Conservation (phyloP, 2,329 filamentous ascomycete species). For the Hypoxylon sp. region DNA sequence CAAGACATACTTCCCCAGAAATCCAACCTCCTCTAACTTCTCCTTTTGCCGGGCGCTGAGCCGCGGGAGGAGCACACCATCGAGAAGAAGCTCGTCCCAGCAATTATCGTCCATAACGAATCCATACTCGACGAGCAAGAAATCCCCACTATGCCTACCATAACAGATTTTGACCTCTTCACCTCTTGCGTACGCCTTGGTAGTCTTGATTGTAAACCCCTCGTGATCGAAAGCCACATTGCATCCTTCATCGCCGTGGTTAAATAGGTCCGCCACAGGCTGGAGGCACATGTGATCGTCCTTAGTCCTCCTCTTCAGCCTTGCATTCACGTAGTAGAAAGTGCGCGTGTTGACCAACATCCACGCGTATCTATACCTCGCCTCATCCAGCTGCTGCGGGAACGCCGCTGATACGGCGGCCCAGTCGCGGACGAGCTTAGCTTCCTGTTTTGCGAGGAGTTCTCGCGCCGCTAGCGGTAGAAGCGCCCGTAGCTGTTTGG, state of each 20-base stretch:
- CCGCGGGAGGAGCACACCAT: conserved; percentile 61
- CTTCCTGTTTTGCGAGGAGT: conserved; percentile 67
- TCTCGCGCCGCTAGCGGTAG: conserved; percentile 60
- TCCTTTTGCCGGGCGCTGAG: conserved; percentile 54
- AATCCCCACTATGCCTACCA: conserved; percentile 78
- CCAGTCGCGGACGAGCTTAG: conserved; percentile 67
- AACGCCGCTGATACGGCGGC: conserved; percentile 57
- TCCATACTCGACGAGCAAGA: conserved; percentile 76
- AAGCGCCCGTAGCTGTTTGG: conserved; percentile 58
- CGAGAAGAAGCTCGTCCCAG: conserved; percentile 66
- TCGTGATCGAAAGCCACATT: conserved; percentile 63
- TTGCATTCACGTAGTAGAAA: conserved; percentile 68
- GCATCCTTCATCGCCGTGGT: conserved; percentile 65
- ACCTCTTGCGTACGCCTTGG: conserved; percentile 63
- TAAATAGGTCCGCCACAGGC: conserved; percentile 81
- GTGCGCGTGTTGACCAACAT: conserved; percentile 72
- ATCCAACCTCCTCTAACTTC: conserved; percentile 61
- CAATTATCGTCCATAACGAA: conserved; percentile 62
- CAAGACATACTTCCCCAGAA: conserved; percentile 65
- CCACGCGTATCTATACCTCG: conserved; percentile 67
- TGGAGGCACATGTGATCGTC: conserved; percentile 76
- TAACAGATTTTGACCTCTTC: conserved; percentile 79
- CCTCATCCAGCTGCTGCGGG: conserved; percentile 52
- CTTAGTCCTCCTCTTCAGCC: conserved; percentile 57
- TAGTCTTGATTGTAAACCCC: conserved; percentile 68